These are phyloP conservation scores for Botrytis porri DNA, from an alignment of 2,329 filamentous ascomycete genomes.

Conservation along the genomic window DNA sequence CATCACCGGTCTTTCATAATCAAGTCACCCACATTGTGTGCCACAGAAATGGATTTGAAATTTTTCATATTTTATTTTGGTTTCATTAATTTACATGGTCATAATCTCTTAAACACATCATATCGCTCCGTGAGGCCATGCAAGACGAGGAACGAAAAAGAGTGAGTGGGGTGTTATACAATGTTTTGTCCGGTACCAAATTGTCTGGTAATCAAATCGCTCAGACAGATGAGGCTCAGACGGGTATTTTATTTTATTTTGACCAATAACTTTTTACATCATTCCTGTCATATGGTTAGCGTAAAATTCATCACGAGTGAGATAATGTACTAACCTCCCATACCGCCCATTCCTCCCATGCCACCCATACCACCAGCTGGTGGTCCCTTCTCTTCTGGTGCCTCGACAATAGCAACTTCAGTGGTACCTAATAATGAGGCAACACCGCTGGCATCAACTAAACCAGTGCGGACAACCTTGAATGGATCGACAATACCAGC, in stretches of 20 bases:
- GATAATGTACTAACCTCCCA: conserved; percentile 31
- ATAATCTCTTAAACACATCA: conserved; percentile 28
- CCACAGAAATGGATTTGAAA: neutral
- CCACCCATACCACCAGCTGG: conserved; percentile 65
- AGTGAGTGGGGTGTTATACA: conserved; percentile 38
- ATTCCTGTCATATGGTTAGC: conserved; percentile 30
- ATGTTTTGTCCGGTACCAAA: conserved; percentile 26
- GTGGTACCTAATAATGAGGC: conserved; percentile 96
- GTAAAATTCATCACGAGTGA: neutral
- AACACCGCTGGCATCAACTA: conserved; percentile 92
- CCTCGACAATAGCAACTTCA: conserved; percentile 96
- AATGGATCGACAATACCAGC: conserved; percentile 97
- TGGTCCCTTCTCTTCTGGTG: conserved; percentile 81
- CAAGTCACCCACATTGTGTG: neutral
- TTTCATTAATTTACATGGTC: conserved; percentile 34
- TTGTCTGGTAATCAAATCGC: conserved; percentile 6
- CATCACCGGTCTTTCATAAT: neutral
- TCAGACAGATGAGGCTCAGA: conserved; percentile 22
- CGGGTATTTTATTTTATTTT: conserved; percentile 35
- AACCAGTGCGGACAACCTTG: conserved; percentile 97
- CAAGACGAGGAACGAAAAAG: conserved; percentile 34
- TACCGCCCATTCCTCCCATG: conserved; percentile 62
- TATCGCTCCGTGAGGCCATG: conserved; percentile 32
- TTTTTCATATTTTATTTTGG: conserved; percentile 14
- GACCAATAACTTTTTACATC: conserved; percentile 36